These are phyloP conservation scores for Aurantiochytrium sp. DNA, from an alignment of 108 stramenopile species.

Conservation along the genomic window DNA sequence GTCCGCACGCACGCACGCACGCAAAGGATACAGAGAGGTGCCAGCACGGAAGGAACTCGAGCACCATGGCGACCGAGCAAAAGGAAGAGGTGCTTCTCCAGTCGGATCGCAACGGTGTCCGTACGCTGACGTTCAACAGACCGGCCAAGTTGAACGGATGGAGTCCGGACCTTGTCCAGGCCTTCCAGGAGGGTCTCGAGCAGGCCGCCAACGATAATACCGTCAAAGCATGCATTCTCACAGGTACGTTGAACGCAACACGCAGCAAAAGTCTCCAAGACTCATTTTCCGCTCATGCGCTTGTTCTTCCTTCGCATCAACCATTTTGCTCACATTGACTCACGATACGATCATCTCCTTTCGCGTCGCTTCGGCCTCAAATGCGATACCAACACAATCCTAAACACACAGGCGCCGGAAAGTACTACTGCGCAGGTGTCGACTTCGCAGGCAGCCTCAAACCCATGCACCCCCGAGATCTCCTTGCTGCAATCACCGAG, in stretches of 20 bases:
- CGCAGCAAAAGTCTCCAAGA: neutral
- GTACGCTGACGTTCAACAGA: slow-evolving; percentile 29
- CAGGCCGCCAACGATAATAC: slow-evolving; percentile 35
- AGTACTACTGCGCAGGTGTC: slow-evolving; percentile 50
- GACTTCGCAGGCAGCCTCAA: slow-evolving; percentile 35
- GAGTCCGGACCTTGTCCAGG: slow-evolving; percentile 38
- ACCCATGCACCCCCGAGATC: neutral
- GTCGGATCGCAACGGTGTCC: slow-evolving; percentile 10
- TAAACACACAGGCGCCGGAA: slow-evolving; percentile 10
- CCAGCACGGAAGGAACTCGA: neutral
- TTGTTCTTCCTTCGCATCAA: too few species aligned
- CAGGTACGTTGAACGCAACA: slow-evolving; percentile 22
- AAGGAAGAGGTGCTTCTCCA: neutral
- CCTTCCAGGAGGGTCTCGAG: slow-evolving; percentile 38
- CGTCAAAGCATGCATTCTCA: slow-evolving; percentile 41
- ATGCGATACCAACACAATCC: neutral
- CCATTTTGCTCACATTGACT: too few species aligned
- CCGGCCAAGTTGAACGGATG: slow-evolving; percentile 48
- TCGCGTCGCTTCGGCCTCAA: neutral
- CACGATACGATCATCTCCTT: neutral
- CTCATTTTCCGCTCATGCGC: neutral
- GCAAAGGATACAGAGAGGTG: neutral
- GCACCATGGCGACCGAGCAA: neutral
- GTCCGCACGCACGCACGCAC: too few species aligned
- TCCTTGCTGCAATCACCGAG: neutral